Base-by-base conservation (phyloP, 2,329 filamentous ascomycete species). In the Periconia sp. region DNA sequence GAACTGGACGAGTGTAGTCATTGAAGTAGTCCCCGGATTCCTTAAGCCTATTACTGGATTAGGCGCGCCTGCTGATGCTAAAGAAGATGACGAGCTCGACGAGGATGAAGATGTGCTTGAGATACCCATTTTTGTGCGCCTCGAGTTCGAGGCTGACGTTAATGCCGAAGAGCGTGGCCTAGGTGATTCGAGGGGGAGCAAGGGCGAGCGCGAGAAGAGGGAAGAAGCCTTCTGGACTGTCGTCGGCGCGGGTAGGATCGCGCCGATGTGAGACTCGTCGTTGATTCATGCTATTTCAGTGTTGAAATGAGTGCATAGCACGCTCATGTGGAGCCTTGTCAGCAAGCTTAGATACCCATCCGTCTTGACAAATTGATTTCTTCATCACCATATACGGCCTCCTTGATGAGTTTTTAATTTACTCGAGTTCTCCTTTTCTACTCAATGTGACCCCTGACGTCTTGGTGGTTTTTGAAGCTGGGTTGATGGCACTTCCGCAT, bases 171-270 rank as follows among this genome's bases (percentile, higher is more conserved):
- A 69, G 19, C 48, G 64, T 37, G 62, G 58, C 0, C 21, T 63
- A 24, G 59, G 58, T 32, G 64, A 60, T 68, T 65, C 58, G 60
- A 72, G 2, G 69, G 62, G 59, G 70, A 64, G 81, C 80, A 56
- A 85, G 79, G 67, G 83, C 82, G 31, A 82, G 36, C 73, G 91
- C 85, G 77, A 84, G 71, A 92, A 85, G 75, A 83, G 88, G 62
- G 94, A 97, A 66, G 74, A 97, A 70, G 91, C 91, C 41, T 97
- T 96, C 72, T 99, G 94, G 94, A 91, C 89, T 73, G 91, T 95
- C 15, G 76, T 97, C 24, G 92, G 92, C 3, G 82, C 95, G 44
- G 94, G 94, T 8, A 85, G 85, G 60, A 94, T 97, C 61, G 81
- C 59, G 18, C 30, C 44, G 1, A 23, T 47, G 36, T 56, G 42